Evolutionary conservation across 306 rosid genomes (phyloP), one percentile per base, ranked within the genome.

Genomic region (Quercus parvula): DNA sequence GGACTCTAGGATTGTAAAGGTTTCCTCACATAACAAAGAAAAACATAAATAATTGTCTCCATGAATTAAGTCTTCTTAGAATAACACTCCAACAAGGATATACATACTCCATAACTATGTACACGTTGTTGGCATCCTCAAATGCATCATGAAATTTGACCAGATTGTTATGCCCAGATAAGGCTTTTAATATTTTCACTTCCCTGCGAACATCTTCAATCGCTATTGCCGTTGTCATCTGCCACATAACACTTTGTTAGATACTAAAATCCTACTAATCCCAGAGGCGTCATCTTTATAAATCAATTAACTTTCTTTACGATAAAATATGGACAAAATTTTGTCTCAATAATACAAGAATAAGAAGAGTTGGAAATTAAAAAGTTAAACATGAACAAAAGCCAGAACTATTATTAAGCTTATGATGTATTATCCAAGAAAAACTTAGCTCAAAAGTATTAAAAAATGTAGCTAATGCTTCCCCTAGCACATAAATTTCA

Each of bases 81-180:
- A 15, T 66, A 31, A 66, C 24, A 66, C 49, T 19, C 10, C 27
- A 35, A 68, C 38, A 10, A 19, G 27, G 17, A 38, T 68, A 15
- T 19, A 85, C 98, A n/a, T 92, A 95, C 99, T 95, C 99, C 99
- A 95, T 95, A 75, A 90, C 99, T 77, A 95, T 89, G 92, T 91
- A 95, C 80, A 95, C 91, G 8, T 92, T 91, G 88, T 87, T 85
- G 68, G 76, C 88, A 82, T 95, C 99, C 89, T 92, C 99, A 83
- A 91, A 92, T 54, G 94, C 91, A 71, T 91, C 98, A 49, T 95
- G 83, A 87, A 92, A 95, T 70, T 91, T 90, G 84, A 95, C 91
- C 87, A 95, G 80, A 87, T 95, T 92, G 78, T 33, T 84, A 80
- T 95, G 99, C 73, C 97, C 98, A 67, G 98, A 89, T 85, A 95